A percentile compares a stretch with the other conserved stretches of the same genome.
Evolutionary conservation across 108 stramenopile genomes (phyloP).

Genomic region (Skeletonema grethae): DNA sequence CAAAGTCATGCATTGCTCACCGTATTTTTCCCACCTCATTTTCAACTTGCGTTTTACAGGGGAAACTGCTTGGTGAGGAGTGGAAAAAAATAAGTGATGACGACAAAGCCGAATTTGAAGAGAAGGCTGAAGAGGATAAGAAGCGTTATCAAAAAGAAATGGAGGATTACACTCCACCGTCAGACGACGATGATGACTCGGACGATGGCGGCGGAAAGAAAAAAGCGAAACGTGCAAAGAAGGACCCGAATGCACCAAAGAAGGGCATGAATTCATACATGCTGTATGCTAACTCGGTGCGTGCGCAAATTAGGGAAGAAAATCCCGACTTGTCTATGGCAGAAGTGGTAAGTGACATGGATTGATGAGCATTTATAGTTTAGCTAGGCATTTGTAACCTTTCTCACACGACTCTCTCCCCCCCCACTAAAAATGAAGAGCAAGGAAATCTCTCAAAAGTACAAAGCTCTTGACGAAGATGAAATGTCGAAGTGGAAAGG

Average conservation of each 20-base stretch:
- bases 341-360: slow-evolving; percentile 44
- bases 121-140: slow-evolving; percentile 50
- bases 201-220: not conserved
- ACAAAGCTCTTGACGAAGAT: slow-evolving; percentile 54
- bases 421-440: slow-evolving; percentile 23
- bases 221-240: slow-evolving; percentile 30
- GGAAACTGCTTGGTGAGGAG: slow-evolving; percentile 48
- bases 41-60: slow-evolving; percentile 6
- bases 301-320: slow-evolving; percentile 28
- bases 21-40: slow-evolving; percentile 16
- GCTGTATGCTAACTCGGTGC: slow-evolving; percentile 37
- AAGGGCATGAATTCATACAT: slow-evolving; percentile 22
- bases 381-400: not conserved
- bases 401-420: not conserved
- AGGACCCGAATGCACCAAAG: slow-evolving; percentile 49
- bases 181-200: not conserved
- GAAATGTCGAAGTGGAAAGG: slow-evolving; percentile 71
- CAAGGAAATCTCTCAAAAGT: slow-evolving; percentile 59
- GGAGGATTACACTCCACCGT: slow-evolving; percentile 43
- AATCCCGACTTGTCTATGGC: slow-evolving; percentile 20
- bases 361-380: slow-evolving; percentile 2
- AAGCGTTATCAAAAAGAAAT: slow-evolving; percentile 61
- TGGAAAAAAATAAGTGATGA: slow-evolving; percentile 44
- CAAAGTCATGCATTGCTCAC: slow-evolving; percentile 32
- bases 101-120: slow-evolving; percentile 47